phyloP scores from a whole-genome alignment of 306 rosid species.

The Quercus gilva region DNA sequence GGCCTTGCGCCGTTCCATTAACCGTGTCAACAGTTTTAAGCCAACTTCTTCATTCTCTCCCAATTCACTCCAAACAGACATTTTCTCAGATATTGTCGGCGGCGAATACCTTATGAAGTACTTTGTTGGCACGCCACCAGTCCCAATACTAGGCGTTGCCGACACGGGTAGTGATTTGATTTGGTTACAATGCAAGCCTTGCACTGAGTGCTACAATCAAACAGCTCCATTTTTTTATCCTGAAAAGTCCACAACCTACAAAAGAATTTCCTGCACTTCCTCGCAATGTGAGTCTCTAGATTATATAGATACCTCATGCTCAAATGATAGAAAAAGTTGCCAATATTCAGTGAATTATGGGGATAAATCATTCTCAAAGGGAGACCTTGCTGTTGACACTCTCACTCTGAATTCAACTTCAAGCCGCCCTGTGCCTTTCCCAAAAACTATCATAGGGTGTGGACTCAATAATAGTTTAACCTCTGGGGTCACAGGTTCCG shows the following conservation, averaged over 20 bases:
- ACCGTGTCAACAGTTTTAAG: neutral
- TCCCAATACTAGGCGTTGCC: constrained; percentile 25
- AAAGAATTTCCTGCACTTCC: constrained; percentile 5
- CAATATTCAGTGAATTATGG: constrained; percentile 20
- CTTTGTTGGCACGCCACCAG: constrained; percentile 55
- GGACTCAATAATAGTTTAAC: constrained; percentile 17
- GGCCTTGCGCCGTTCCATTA: constrained; percentile 13
- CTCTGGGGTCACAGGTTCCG: constrained; percentile 30
- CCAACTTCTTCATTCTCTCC: neutral
- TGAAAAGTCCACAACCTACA: constrained; percentile 32
- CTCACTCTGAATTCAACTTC: constrained; percentile 37
- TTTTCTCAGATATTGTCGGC: neutral
- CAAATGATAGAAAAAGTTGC: neutral
- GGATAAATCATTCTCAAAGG: constrained; percentile 15
- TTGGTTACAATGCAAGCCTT: constrained; percentile 64
- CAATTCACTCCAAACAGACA: neutral
- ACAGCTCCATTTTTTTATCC: constrained; percentile 39
- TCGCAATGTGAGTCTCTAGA: neutral
- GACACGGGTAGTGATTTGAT: constrained; percentile 58
- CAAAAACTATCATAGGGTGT: constrained; percentile 40
- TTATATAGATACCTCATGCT: neutral
- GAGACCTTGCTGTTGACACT: constrained; percentile 37
- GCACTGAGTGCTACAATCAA: constrained; percentile 39
- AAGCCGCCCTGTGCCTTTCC: constrained; percentile 2
- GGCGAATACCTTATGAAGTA: constrained; percentile 45